phyloP scores from a whole-genome alignment of 2,329 filamentous ascomycete species.

The Nemania diffusa region DNA sequence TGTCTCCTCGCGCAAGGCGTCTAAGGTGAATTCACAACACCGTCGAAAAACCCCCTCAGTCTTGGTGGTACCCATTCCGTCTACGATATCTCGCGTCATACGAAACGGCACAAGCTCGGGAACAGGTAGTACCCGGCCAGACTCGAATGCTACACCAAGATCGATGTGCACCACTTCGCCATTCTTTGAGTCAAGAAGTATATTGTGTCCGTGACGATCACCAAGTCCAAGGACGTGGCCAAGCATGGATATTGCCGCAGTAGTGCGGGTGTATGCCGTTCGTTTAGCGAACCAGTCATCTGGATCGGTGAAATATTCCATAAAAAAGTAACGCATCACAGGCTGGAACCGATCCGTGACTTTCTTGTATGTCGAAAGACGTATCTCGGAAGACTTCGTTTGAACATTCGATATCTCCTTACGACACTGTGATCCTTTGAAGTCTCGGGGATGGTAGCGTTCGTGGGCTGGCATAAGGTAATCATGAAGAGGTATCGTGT shows the following conservation, averaged over 20 bases:
- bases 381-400: conserved; percentile 72
- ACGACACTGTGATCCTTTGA: conserved; percentile 79
- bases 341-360: conserved; percentile 87
- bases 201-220: conserved; percentile 96
- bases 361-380: conserved; percentile 79
- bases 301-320: conserved; percentile 91
- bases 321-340: conserved; percentile 96
- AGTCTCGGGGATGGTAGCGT: conserved; percentile 84
- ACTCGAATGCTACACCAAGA: conserved; percentile 95
- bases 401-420: conserved; percentile 82
- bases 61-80: conserved; percentile 95
- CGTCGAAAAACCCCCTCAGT: conserved; percentile 96
- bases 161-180: conserved; percentile 98
- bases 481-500: conserved; percentile 91
- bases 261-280: conserved; percentile 90
- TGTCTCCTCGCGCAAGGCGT: conserved; percentile 92
- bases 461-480: conserved; percentile 92
- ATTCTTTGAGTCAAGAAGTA: conserved; percentile 86
- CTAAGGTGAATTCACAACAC: conserved; percentile 98
- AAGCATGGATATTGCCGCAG: conserved; percentile 93
- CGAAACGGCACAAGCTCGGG: conserved; percentile 97
- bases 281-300: conserved; percentile 95
- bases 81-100: conserved; percentile 91
- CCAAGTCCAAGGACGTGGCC: conserved; percentile 93
- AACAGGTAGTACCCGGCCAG: conserved; percentile 91